Conservation (phyloP, 805 yeast species). For the Yarrowia sp. region DNA sequence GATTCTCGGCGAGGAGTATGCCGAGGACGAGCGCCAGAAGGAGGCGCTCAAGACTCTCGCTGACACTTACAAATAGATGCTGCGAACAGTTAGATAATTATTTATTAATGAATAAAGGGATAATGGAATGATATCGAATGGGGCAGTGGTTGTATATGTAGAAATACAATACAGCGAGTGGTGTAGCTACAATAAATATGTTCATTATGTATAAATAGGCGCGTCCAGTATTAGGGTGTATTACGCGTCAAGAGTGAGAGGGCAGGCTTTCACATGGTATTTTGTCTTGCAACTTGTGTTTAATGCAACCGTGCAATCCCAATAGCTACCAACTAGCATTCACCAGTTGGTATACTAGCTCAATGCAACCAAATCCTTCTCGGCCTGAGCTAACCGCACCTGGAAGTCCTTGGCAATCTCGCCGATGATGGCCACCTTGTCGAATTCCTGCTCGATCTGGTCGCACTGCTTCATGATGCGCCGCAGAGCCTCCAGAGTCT, state of each 20-base stretch:
- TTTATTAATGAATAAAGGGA: too few species aligned
- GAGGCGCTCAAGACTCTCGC: neutral
- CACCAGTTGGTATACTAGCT: too few species aligned
- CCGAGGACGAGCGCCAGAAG: neutral
- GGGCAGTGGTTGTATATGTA: too few species aligned
- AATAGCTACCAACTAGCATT: too few species aligned
- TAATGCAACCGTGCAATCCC: too few species aligned
- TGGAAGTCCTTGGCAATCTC: constrained; percentile 45
- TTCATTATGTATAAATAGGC: neutral
- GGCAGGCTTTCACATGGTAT: too few species aligned
- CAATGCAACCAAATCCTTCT: neutral
- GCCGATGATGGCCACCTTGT: constrained; percentile 53
- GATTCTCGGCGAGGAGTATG: neutral
- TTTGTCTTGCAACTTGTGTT: too few species aligned
- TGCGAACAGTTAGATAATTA: too few species aligned
- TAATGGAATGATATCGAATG: constrained; percentile 14
- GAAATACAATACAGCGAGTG: too few species aligned
- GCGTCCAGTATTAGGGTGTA: too few species aligned
- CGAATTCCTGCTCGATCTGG: constrained; percentile 51
- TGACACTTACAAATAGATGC: neutral
- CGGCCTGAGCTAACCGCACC: neutral
- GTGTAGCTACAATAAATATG: too few species aligned
- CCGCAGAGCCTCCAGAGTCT: constrained; percentile 42
- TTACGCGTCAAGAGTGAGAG: too few species aligned
- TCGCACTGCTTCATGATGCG: constrained; percentile 44